phyloP scores from a whole-genome alignment of 2,329 filamentous ascomycete species.

The Aspergillus sp. region DNA sequence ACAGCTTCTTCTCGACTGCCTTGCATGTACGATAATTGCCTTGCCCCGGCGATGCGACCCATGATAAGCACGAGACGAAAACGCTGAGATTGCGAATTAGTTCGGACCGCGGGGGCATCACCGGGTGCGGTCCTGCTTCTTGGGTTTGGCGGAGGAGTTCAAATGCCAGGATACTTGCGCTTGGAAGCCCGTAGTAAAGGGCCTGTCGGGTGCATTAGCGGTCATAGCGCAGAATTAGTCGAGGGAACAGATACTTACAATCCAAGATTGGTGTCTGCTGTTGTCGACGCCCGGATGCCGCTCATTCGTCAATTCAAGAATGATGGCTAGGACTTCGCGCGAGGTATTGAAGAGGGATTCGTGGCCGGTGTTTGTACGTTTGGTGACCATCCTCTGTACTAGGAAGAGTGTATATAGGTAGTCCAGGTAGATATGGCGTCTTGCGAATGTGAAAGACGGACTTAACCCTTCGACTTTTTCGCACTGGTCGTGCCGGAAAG shows the following conservation, averaged over 20 bases:
- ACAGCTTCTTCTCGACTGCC: constrained; percentile 37
- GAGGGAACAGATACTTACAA: constrained; percentile 23
- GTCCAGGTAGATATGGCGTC: constrained; percentile 33
- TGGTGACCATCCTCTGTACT: constrained; percentile 34
- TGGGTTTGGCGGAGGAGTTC: constrained; percentile 36
- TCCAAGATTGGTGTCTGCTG: constrained; percentile 35
- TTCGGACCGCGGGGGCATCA: constrained; percentile 30
- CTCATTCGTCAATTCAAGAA: constrained; percentile 29
- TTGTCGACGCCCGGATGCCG: constrained; percentile 30
- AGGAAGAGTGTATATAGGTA: constrained; percentile 38
- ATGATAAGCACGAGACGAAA: constrained; percentile 33
- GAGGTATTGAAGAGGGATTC: constrained; percentile 34
- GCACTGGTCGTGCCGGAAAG: constrained; percentile 27
- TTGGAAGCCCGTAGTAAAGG: constrained; percentile 34
- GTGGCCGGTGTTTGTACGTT: constrained; percentile 32
- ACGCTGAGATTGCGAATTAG: constrained; percentile 37
- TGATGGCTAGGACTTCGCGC: constrained; percentile 29
- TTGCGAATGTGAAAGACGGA: constrained; percentile 18
- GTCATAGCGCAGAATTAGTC: background rate
- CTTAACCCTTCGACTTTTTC: constrained; percentile 9
- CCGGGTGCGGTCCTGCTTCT: constrained; percentile 24
- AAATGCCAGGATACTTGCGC: constrained; percentile 33
- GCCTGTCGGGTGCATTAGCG: constrained; percentile 18
- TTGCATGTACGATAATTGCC: constrained; percentile 38
- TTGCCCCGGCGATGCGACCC: constrained; percentile 34